Percentiles rank a stretch among this genome's conserved stretches.
These are phyloP conservation scores for Xerocomellus chrysenteron DNA, from an alignment of 768 basidiomycete genomes.

Conservation along the genomic window DNA sequence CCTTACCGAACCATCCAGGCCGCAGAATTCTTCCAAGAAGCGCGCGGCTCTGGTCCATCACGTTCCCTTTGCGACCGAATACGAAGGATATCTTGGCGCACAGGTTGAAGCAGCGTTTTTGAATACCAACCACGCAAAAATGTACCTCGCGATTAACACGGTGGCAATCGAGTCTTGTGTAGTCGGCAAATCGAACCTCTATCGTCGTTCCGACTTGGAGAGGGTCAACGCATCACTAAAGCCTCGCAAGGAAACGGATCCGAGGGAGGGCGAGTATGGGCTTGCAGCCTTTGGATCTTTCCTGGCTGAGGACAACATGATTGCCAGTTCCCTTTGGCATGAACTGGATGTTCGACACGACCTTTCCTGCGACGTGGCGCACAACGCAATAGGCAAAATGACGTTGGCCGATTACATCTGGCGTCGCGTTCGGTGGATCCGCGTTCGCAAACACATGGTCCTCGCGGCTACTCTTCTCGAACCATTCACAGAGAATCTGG, in stretches of 20 bases:
- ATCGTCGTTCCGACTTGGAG: conserved; percentile 85
- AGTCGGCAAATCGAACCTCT: conserved; percentile 94
- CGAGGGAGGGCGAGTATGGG: conserved; percentile 41
- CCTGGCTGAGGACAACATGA: conserved; percentile 98
- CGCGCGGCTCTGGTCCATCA: conserved; percentile 91
- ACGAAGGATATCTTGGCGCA: conserved; percentile 71
- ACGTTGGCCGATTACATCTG: conserved; percentile 79
- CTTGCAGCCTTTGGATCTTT: conserved; percentile 82
- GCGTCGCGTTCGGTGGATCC: conserved; percentile 93
- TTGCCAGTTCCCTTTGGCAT: conserved; percentile 90
- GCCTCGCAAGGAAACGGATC: conserved; percentile 34
- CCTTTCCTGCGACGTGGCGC: conserved; percentile 86
- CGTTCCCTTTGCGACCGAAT: conserved; percentile 83
- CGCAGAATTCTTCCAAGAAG: conserved; percentile 34
- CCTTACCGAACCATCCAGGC: conserved; percentile 47
- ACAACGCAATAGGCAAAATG: conserved; percentile 89
- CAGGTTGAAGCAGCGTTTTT: conserved; percentile 90
- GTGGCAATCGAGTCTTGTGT: conserved; percentile 92
- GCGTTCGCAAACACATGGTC: conserved; percentile 94
- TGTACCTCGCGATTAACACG: conserved; percentile 94
- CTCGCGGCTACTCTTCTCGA: conserved; percentile 82
- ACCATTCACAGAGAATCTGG: conserved; percentile 87
- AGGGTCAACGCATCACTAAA: conserved; percentile 66
- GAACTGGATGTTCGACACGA: conserved; percentile 87
- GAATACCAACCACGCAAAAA: conserved; percentile 97